Evolutionary conservation across 2,329 filamentous ascomycete species (phyloP), one percentile per base, ranked within the genome.

Genomic region (Fusarium irregulare): DNA sequence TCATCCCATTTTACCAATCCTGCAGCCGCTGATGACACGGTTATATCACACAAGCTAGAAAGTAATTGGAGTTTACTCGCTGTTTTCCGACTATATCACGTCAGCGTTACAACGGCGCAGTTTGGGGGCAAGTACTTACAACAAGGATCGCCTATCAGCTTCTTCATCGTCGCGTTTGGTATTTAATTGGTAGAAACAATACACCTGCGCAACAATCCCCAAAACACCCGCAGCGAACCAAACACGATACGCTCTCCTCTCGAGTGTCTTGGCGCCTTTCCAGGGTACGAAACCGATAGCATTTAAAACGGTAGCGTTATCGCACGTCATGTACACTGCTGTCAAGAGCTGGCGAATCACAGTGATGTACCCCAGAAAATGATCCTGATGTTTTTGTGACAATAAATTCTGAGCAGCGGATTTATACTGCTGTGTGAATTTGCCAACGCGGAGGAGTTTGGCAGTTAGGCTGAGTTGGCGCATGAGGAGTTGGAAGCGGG

Each of bases 251-350:
- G 56, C 63, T 6, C 46, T 44, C 12, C 21, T 44, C 13, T 67
- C 63, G 11, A 67, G 13, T 7, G 18, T n/a, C 20, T 25, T 67
- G 18, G 56, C 63, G 9, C 56, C 49, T 28, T 68, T 68, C 59
- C 45, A 53, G 25, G 64, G 64, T 5, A 65, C 42, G 7, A 68
- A 59, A 25, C 65, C 59, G 28, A 68, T 68, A n/a, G 64, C 68
- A 44, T 68, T 60, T 12, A 60, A 37, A 16, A 68, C 40, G 8
- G 65, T 68, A 8, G 45, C 49, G 2, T 60, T 69, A 40, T 68
- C 60, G 20, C 50, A 60, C 9, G 45, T 55, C 41, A 68, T 8
- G 12, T 56, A 65, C 6, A 55, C 64, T 6, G 65, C 65, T 16
- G 42, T 48, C 16, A 69, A 21, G 2, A 51, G 23, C 20, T 68